Evolutionary conservation across 2,329 filamentous ascomycete genomes (phyloP), one percentile per base, ranked within the genome.

Genomic region (Fusarium poae): DNA sequence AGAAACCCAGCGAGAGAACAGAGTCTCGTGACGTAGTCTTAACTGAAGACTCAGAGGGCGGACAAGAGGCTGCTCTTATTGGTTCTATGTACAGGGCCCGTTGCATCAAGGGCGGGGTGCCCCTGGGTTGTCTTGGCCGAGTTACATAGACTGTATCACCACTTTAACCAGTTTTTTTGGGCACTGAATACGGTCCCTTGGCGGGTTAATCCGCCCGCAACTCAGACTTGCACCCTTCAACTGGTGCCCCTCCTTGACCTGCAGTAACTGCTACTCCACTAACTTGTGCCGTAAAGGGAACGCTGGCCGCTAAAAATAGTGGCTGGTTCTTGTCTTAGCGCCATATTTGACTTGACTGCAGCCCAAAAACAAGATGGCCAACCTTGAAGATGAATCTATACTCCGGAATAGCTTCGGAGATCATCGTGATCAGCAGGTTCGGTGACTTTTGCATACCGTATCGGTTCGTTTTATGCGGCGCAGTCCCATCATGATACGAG

Each of bases 11-110:
- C 52, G 56, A 55, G 35, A 52, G 49, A 65, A 48, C 35, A 65
- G 64, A 71, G 73, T 75, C 73, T 75, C 72, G 73, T 75, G 73
- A 75, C 73, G 73, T 75, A 75, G 68, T 55, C 62, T 53, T 12
- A 67, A 62, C 45, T 45, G 45, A 56, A 45, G 65, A 49, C 60
- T 55, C 72, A 56, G 62, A 67, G 54, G 52, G 51, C 32, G 57
- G 53, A 32, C 59, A 56, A 48, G 48, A 45, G 15, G 21, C 35
- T 23, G 20, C 23, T 58, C 39, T 70, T 59, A 65, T 62, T 69
- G 67, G 55, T 45, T 57, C 58, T 42, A 18, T 44, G 29, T 43
- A 43, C 60, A 57, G 51, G 48, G 60, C 62, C 70, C 61, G 67
- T 72, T 72, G 57, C 20, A 63, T 49, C 55, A 70, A 67, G 59